phyloP scores from a whole-genome alignment of 495 filamentous ascomycete genomes.

The Annulohypoxylon moriforme region DNA sequence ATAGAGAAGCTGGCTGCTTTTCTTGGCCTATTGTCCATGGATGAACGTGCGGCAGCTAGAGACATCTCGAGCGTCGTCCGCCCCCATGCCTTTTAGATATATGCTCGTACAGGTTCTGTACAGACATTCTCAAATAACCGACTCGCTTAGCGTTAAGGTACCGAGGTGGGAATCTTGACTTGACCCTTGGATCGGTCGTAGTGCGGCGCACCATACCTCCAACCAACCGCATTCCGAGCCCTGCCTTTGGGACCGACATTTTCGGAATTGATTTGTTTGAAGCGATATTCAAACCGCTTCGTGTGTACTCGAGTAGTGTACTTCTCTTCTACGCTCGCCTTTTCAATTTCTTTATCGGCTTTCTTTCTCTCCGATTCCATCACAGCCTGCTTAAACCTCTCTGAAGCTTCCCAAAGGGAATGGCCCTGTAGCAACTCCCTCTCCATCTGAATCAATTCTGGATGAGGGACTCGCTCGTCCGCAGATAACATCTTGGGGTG shows the following conservation, averaged over 20 bases:
- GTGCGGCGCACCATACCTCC: conserved; percentile 64
- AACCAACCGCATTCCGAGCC: conserved; percentile 67
- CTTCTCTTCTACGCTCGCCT: conserved; percentile 54
- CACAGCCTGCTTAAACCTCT: conserved; percentile 53
- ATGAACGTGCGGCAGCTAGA: neutral
- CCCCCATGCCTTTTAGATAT: conserved; percentile 9
- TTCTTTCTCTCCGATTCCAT: conserved; percentile 50
- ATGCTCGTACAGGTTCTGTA: conserved; percentile 40
- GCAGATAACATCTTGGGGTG: conserved; percentile 76
- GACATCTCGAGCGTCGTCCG: neutral
- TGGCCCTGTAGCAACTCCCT: conserved; percentile 56
- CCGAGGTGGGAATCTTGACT: conserved; percentile 61
- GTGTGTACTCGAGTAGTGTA: conserved; percentile 59
- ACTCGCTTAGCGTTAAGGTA: conserved; percentile 39
- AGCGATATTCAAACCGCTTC: conserved; percentile 79
- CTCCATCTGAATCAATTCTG: conserved; percentile 78
- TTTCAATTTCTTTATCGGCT: conserved; percentile 56
- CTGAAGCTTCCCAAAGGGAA: conserved; percentile 44
- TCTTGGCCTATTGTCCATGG: neutral
- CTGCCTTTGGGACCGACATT: conserved; percentile 60
- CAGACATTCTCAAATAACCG: conserved; percentile 5
- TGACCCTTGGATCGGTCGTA: conserved; percentile 60
- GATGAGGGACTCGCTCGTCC: conserved; percentile 88
- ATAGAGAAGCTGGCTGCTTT: conserved; percentile 33
- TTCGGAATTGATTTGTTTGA: conserved; percentile 70